Evolutionary conservation across 1,284 basidiomycete genomes (phyloP).

Genomic region (Psilocybe mexicana): DNA sequence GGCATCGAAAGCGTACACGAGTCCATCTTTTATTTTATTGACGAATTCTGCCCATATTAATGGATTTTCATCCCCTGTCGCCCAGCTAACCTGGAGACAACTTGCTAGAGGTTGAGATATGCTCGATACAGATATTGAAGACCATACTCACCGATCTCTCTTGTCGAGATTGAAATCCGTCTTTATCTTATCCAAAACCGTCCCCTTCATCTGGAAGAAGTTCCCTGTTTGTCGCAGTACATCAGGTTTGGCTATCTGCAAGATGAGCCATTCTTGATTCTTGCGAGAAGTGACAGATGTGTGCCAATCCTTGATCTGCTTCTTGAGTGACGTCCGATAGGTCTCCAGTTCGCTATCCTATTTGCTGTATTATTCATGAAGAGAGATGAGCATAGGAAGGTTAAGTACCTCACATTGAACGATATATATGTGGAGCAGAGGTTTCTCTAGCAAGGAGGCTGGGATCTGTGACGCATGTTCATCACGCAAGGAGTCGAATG

Average conservation of each 20-base stretch:
- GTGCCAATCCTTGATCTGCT: conserved; percentile 93
- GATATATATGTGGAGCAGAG: conserved; percentile 84
- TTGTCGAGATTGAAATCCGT: conserved; percentile 93
- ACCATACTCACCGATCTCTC: conserved; percentile 70
- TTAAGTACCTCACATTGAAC: conserved; percentile 80
- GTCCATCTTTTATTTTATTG: conserved; percentile 87
- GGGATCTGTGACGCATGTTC: conserved; percentile 79
- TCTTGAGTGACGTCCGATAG: conserved; percentile 77
- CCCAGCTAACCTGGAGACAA: conserved; percentile 80
- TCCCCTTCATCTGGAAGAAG: conserved; percentile 81
- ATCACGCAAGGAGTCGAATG: conserved; percentile 70
- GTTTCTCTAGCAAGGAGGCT: conserved; percentile 79
- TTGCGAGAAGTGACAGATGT: conserved; percentile 64
- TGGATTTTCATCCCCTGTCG: conserved; percentile 69
- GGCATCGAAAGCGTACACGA: conserved; percentile 80
- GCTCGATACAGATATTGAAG: conserved; percentile 18
- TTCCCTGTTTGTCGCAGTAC: conserved; percentile 53
- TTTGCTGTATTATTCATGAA: conserved; percentile 6
- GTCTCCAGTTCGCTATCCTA: conserved; percentile 81
- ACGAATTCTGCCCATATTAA: conserved; percentile 88
- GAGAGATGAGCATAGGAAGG: conserved; percentile 9
- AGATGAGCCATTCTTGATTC: conserved; percentile 88
- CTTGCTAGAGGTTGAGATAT: conserved; percentile 37
- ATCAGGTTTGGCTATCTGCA: conserved; percentile 80
- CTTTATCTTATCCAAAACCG: conserved; percentile 87